A percentile compares a stretch with the other conserved stretches of the same genome.
Conservation (phyloP, 129 eudicot species). For the Gnaphalium uliginosum region DNA sequence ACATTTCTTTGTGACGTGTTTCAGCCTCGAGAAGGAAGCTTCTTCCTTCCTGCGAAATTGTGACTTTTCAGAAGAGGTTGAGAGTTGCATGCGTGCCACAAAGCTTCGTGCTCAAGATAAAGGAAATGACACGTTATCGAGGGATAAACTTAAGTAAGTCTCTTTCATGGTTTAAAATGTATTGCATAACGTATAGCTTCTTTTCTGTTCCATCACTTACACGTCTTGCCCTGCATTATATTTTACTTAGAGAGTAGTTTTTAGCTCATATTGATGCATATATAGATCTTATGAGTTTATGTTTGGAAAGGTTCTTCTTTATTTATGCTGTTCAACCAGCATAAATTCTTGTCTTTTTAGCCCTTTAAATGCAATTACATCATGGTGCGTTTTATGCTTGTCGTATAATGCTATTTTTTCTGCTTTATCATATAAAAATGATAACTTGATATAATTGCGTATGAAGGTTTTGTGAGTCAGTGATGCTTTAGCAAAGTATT, state of each 20-base stretch:
- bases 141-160: constrained; percentile 68
- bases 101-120: constrained; percentile 40
- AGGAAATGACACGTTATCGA: constrained; percentile 32
- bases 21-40: constrained; percentile 78
- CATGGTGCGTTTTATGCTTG: background rate
- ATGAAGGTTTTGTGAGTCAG: constrained; percentile 9
- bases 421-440: background rate
- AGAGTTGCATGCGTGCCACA: constrained; percentile 55
- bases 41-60: constrained; percentile 50
- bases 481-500: background rate
- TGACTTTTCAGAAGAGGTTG: constrained; percentile 71
- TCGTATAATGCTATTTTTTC: background rate
- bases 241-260: constrained; percentile 5
- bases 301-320: background rate
- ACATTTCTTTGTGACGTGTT: constrained; percentile 18
- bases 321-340: background rate
- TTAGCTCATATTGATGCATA: background rate
- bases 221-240: background rate
- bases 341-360: background rate
- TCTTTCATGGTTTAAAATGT: background rate
- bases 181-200: constrained; percentile 2
- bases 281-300: background rate
- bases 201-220: background rate
- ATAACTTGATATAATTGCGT: background rate
- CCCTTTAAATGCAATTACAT: background rate